Base-by-base conservation (phyloP, 2,329 filamentous ascomycete species). In the Teratosphaeria destructans region DNA sequence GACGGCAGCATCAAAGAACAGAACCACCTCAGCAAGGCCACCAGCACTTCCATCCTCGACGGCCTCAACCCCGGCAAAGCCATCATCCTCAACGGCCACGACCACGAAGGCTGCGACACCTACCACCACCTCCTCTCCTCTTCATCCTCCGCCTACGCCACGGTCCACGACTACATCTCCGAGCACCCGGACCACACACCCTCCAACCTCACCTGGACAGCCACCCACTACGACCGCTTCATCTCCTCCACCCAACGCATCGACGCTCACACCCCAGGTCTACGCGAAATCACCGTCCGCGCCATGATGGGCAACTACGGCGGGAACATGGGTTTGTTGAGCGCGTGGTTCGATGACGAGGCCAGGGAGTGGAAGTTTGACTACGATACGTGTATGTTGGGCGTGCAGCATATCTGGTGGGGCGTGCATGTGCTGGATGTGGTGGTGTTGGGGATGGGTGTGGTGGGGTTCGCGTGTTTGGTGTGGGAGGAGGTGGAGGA, bases 241-340 rank as follows among this genome's bases (percentile, higher is more conserved):
- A n/a, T 49, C 19, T n/a, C 43, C 6, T 4, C 16, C 19, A 1
- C 43, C 43, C n/a, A 23, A 6, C 43, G 43, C n/a, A 49, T 49
- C 43, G n/a, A 23, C 19, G 11, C n/a, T n/a, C 23, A 4, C 19
- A 10, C 27, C 14, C 26, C 53, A 0, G 87, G 87, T 0, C 78
- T 96, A 5, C 81, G 93, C 32, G 94, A 99, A 75, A 85, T 97
- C 64, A 99, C 94, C 0, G 88, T 99, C 2, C 85, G 92, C 61
- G 96, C 90, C 73, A 97, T 99, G 91, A 99, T 99, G 94, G 94
- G 94, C 59, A 89, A 89, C 59, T 99, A 88, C 74, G 87, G 85
- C n/a, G 94, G 94, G 23, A 94, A 96, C 71, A 90, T 91, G 0
- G 94, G 91, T 0, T 78, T 99, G 52, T 75, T 99, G 49, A 94